A percentile compares a stretch with the other conserved stretches of the same genome.
phyloP scores from a whole-genome alignment of 2,329 filamentous ascomycete species.

The Colletotrichum siamense region DNA sequence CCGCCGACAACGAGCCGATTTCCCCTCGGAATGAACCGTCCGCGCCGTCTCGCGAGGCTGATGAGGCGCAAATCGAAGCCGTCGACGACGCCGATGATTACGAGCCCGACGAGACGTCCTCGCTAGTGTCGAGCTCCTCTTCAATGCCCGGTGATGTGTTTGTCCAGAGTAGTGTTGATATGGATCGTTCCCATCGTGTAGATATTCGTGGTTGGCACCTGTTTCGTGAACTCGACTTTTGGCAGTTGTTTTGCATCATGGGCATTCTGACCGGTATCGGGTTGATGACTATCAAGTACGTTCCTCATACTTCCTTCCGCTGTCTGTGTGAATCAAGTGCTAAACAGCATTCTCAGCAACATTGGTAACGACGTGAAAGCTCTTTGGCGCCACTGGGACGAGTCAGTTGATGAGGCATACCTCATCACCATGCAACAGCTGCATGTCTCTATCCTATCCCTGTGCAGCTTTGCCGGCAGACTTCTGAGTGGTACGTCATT shows the following conservation, averaged over 20 bases:
- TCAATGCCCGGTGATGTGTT: conserved; percentile 56
- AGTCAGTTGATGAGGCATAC: conserved; percentile 72
- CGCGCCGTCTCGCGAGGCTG: conserved; percentile 16
- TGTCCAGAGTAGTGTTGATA: conserved; percentile 68
- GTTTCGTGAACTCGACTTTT: conserved; percentile 78
- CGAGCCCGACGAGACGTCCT: conserved; percentile 77
- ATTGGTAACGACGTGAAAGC: conserved; percentile 91
- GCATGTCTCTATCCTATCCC: conserved; percentile 92
- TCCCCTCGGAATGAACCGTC: neutral
- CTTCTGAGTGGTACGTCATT: conserved; percentile 71
- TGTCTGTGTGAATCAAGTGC: neutral
- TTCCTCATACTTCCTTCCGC: conserved; percentile 17
- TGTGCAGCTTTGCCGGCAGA: conserved; percentile 85
- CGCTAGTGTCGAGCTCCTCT: conserved; percentile 73
- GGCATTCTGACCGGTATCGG: conserved; percentile 91
- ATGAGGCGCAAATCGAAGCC: conserved; percentile 31
- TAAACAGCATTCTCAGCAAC: conserved; percentile 66
- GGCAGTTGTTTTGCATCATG: conserved; percentile 88
- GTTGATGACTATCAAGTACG: conserved; percentile 98
- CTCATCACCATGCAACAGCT: conserved; percentile 84
- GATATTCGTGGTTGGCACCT: conserved; percentile 88
- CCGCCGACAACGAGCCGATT: conserved; percentile 19
- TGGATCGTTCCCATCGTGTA: conserved; percentile 78
- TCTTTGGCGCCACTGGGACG: conserved; percentile 86
- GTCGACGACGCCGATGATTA: conserved; percentile 27